Conservation (phyloP, 306 rosid species). For the Comarum palustre region DNA sequence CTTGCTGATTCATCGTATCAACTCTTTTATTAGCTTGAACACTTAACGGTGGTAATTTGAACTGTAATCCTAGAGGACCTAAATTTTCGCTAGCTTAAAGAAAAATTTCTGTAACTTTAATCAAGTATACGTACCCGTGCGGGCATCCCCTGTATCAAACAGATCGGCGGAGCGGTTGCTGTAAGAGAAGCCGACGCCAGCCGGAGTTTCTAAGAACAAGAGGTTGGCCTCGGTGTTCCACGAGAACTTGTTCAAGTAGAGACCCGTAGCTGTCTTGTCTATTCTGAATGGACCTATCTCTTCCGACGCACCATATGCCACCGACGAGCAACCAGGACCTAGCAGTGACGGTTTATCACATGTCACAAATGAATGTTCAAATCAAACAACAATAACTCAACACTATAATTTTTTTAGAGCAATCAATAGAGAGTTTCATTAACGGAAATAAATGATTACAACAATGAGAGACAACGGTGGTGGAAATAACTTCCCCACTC, state of each 20-base stretch:
- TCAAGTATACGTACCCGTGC: conserved; percentile 54
- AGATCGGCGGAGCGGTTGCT: conserved; percentile 74
- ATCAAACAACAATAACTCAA: background rate
- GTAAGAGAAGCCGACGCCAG: conserved; percentile 96
- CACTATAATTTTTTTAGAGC: background rate
- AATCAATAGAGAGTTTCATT: no score
- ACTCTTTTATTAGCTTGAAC: background rate
- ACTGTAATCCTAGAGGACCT: background rate
- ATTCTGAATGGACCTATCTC: conserved; percentile 91
- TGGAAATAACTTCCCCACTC: no score
- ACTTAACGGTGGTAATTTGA: background rate
- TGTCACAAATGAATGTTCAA: background rate
- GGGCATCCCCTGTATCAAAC: conserved; percentile 71
- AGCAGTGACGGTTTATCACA: background rate
- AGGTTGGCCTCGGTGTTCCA: conserved; percentile 88
- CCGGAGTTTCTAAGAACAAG: conserved; percentile 81
- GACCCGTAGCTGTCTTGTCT: conserved; percentile 69
- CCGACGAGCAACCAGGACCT: conserved; percentile 99
- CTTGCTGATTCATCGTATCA: conserved; percentile 42
- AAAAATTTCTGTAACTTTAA: background rate
- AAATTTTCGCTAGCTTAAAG: background rate
- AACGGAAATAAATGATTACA: no score
- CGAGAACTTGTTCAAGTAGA: conserved; percentile 70
- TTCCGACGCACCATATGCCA: conserved; percentile 97
- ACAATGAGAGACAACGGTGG: no score